Percentiles rank a stretch among this genome's conserved stretches.
These are phyloP conservation scores for Lithocarpus polystachyus DNA, from an alignment of 306 rosid genomes.

Conservation along the genomic window DNA sequence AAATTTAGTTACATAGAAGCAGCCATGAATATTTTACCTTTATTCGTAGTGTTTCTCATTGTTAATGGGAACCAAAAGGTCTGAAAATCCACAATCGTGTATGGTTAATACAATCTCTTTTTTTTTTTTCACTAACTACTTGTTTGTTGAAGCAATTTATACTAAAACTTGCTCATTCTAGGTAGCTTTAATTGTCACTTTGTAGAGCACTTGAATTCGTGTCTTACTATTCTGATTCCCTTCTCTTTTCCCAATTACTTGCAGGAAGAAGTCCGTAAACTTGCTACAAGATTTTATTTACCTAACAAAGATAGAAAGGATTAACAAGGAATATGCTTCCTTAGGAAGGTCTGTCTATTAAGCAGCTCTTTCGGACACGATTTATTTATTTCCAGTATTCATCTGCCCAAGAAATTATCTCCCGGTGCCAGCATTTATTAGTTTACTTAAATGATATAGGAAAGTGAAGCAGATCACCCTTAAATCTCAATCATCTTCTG, in stretches of 20 bases:
- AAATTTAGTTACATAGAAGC: neutral
- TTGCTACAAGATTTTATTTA: conserved; percentile 74
- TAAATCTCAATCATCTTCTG: too few relatives aligned
- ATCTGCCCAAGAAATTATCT: neutral
- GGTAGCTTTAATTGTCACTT: too few relatives aligned
- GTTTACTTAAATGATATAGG: too few relatives aligned
- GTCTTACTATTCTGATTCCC: neutral
- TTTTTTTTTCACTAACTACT: neutral
- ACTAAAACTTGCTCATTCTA: neutral
- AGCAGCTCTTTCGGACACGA: neutral
- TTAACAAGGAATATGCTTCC: conserved; percentile 97
- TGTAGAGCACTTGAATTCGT: neutral
- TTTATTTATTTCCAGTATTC: neutral
- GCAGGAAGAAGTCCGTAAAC: conserved; percentile 85
- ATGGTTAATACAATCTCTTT: neutral
- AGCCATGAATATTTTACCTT: neutral
- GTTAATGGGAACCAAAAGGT: neutral
- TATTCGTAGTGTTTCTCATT: neutral
- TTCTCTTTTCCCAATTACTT: conserved; percentile 18
- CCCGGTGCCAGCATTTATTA: neutral
- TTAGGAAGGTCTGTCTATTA: conserved; percentile 70
- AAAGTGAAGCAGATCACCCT: too few relatives aligned
- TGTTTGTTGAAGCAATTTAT: neutral
- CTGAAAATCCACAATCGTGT: neutral
- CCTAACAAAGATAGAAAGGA: conserved; percentile 93